These are phyloP conservation scores for Raphanus sativus DNA, from an alignment of 345 rosid species.

Conservation along the genomic window DNA sequence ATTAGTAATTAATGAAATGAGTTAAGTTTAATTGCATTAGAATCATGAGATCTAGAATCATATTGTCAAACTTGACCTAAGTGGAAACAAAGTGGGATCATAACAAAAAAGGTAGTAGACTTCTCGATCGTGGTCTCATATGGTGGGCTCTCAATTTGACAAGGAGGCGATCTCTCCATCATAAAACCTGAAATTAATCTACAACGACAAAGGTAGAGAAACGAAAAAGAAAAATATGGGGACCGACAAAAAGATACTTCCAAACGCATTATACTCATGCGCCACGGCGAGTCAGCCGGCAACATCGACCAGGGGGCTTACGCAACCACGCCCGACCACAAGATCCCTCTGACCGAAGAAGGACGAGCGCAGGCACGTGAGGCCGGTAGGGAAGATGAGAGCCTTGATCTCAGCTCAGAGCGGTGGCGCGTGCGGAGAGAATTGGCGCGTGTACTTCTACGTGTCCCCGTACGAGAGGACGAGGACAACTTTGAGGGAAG, in stretches of 20 bases:
- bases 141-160: conserved; percentile 29
- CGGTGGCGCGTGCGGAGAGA: conserved; percentile 10
- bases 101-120: conserved; percentile 7
- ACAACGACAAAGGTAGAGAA: background rate
- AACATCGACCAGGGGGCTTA: conserved; percentile 80
- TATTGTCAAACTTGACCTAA: background rate
- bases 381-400: conserved; percentile 54
- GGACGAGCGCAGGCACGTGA: conserved; percentile 62
- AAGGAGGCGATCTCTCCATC: conserved; percentile 12
- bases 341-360: conserved; percentile 61
- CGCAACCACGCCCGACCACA: conserved; percentile 84
- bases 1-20: background rate
- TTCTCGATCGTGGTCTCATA: conserved; percentile 24
- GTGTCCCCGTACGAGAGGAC: conserved; percentile 92
- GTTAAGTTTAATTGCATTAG: background rate
- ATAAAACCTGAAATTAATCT: background rate
- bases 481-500: conserved; percentile 76
- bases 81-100: conserved; percentile 34
- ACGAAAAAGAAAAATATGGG: background rate
- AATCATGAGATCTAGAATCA: background rate
- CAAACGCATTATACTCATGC: conserved; percentile 85
- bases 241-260: conserved; percentile 41
- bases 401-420: conserved; percentile 39
- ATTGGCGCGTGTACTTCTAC: conserved; percentile 85
- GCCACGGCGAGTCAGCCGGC: conserved; percentile 93